Evolutionary conservation across 768 basidiomycete genomes (phyloP).

Genomic region (Amanita brunnescens): DNA sequence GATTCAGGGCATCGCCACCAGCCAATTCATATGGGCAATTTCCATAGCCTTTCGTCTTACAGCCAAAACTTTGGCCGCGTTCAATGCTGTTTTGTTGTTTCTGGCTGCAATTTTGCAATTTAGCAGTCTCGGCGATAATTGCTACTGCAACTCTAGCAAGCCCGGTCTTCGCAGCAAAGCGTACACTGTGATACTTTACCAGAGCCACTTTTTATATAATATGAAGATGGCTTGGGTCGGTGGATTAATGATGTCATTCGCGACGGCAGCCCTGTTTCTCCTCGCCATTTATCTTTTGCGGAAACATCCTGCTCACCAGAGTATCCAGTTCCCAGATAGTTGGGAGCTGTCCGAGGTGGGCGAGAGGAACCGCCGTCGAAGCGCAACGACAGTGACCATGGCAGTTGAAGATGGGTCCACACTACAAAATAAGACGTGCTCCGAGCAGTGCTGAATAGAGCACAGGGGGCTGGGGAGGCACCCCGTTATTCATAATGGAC

Average conservation of each 20-base stretch:
- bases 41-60: no score
- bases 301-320: neutral
- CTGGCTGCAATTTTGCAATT: conserved; percentile 19
- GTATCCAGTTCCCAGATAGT: no score
- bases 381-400: no score
- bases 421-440: no score
- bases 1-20: neutral
- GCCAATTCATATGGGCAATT: neutral
- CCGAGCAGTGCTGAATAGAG: no score
- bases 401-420: no score
- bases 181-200: conserved; percentile 16
- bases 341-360: no score
- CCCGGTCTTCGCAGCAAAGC: conserved; percentile 10
- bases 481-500: no score
- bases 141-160: conserved; percentile 23
- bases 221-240: neutral
- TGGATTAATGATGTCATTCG: neutral
- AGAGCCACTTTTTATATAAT: neutral
- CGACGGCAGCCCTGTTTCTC: no score
- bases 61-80: conserved; percentile 15
- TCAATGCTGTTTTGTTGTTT: conserved; percentile 18
- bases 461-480: no score
- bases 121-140: conserved; percentile 16
- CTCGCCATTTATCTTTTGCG: neutral
- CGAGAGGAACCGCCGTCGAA: neutral